Conservation (phyloP, 495 filamentous ascomycete species). For the Penicillium crystallinum region DNA sequence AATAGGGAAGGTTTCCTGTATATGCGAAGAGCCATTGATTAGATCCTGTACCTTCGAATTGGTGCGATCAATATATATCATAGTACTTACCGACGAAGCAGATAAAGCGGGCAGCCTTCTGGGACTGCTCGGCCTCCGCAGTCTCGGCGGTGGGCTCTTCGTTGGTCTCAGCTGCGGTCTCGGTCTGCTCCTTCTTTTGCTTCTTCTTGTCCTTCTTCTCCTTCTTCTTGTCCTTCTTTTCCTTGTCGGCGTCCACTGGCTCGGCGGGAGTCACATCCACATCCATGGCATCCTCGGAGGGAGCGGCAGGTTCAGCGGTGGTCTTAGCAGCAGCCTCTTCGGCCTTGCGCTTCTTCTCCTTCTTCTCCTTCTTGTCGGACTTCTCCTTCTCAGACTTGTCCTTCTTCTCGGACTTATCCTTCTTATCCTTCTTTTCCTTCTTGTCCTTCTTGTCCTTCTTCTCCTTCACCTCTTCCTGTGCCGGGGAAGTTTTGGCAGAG, state of each 20-base stretch:
- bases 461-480: slow-evolving; percentile 8
- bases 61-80: slow-evolving; percentile 1
- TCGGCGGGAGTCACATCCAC: slow-evolving; percentile 13
- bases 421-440: slow-evolving; percentile 16
- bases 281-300: slow-evolving; percentile 16
- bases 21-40: neutral
- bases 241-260: neutral
- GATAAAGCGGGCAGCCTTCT: slow-evolving; percentile 66
- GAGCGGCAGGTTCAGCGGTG: neutral
- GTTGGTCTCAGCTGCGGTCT: slow-evolving; percentile 12
- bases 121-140: slow-evolving; percentile 11
- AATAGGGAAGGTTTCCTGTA: slow-evolving; percentile 81
- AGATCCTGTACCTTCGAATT: neutral
- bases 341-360: slow-evolving; percentile 7
- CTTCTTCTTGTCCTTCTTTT: slow-evolving; percentile 14
- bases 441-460: slow-evolving; percentile 18
- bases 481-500: slow-evolving; percentile 2
- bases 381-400: slow-evolving; percentile 17
- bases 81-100: slow-evolving; percentile 67
- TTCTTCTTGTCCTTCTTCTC: slow-evolving; percentile 14
- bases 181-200: slow-evolving; percentile 20
- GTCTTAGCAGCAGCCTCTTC: neutral
- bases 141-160: slow-evolving; percentile 11
- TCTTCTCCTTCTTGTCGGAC: slow-evolving; percentile 8
- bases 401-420: slow-evolving; percentile 20